Percentiles rank a stretch among this genome's conserved stretches.
These are phyloP conservation scores for Globisporangium ultimum DNA, from an alignment of 352 stramenopile species.

Conservation along the genomic window DNA sequence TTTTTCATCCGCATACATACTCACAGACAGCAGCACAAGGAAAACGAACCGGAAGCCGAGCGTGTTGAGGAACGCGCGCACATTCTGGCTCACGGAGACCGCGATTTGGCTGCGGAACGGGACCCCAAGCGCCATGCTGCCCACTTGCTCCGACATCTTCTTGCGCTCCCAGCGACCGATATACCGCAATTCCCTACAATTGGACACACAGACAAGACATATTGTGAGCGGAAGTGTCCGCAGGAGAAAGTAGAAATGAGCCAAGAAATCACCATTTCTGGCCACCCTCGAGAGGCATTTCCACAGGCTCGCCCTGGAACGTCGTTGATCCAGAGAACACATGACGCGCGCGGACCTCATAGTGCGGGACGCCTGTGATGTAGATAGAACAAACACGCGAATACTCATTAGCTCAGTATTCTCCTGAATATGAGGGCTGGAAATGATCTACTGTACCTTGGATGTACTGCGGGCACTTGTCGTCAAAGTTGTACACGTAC, in stretches of 20 bases:
- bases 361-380: constrained; percentile 62
- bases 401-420: not conserved
- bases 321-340: constrained; percentile 81
- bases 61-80: constrained; percentile 65
- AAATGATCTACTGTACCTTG: constrained; percentile 29
- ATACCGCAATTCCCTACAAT: constrained; percentile 69
- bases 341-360: constrained; percentile 77
- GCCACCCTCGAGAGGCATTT: constrained; percentile 68
- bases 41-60: constrained; percentile 67
- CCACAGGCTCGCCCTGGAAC: constrained; percentile 73
- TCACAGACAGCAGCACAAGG: not conserved
- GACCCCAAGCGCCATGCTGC: constrained; percentile 53
- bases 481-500: constrained; percentile 89
- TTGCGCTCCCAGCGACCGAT: constrained; percentile 85
- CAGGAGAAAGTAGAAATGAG: not conserved
- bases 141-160: constrained; percentile 80
- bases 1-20: not conserved
- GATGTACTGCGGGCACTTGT: constrained; percentile 85
- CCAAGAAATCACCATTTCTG: constrained; percentile 63
- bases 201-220: not conserved
- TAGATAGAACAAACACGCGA: not conserved
- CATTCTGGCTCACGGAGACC: constrained; percentile 81
- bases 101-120: constrained; percentile 82
- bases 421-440: not conserved
- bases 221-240: not conserved